phyloP scores from a whole-genome alignment of 176 grass and related monocot genomes.

The Aegilops tauschii region DNA sequence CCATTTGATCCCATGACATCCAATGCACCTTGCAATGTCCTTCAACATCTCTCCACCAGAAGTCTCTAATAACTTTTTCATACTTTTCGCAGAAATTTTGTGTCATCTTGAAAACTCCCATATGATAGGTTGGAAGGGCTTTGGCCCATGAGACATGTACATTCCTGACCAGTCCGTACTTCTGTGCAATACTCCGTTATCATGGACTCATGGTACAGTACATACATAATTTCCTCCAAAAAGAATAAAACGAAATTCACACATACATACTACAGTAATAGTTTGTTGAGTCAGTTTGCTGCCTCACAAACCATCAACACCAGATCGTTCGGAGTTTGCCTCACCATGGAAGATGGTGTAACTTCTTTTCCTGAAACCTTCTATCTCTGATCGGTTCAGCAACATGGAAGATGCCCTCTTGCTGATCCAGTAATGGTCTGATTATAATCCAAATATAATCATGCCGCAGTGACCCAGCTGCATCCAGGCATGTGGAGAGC shows the following conservation, averaged over 20 bases:
- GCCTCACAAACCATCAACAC: neutral
- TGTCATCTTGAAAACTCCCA: no score
- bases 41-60: no score
- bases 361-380: neutral
- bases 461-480: conserved; percentile 37
- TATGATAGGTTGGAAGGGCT: no score
- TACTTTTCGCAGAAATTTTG: no score
- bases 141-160: no score
- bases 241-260: neutral
- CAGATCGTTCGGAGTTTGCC: conserved; percentile 9
- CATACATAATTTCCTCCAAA: neutral
- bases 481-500: conserved; percentile 17
- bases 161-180: no score
- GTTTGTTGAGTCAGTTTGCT: neutral
- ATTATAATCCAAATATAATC: neutral
- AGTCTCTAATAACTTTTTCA: no score
- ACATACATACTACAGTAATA: neutral
- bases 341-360: neutral
- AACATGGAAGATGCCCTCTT: neutral
- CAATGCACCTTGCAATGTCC: no score
- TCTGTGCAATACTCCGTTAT: neutral
- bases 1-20: no score
- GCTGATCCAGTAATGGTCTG: no score
- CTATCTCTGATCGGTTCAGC: neutral
- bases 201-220: neutral